These are phyloP conservation scores for Ganoderma leucocontextum DNA, from an alignment of 1,284 basidiomycete genomes.

Conservation along the genomic window DNA sequence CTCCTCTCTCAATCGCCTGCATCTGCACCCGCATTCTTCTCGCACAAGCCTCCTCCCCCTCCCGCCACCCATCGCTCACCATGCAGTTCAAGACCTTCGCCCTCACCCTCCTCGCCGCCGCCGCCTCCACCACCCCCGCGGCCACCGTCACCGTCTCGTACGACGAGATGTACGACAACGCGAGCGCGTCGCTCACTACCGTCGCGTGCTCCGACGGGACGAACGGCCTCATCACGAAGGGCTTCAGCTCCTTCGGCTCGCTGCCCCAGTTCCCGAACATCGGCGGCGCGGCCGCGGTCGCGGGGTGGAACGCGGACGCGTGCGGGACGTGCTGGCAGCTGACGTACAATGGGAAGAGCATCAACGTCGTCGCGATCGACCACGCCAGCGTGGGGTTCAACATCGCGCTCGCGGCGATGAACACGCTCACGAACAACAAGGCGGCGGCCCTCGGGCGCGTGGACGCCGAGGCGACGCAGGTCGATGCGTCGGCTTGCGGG, in stretches of 20 bases:
- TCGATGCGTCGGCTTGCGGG: slow-evolving; percentile 37
- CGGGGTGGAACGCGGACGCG: slow-evolving; percentile 49
- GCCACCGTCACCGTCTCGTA: slow-evolving; percentile 47
- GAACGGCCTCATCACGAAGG: slow-evolving; percentile 51
- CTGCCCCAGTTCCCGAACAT: slow-evolving; percentile 59
- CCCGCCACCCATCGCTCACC: slow-evolving; percentile 24
- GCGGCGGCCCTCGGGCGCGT: slow-evolving; percentile 37
- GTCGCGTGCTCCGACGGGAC: slow-evolving; percentile 60
- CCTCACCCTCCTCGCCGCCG: slow-evolving; percentile 35
- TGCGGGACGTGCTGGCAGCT: slow-evolving; percentile 60
- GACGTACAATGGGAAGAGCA: slow-evolving; percentile 47
- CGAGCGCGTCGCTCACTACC: slow-evolving; percentile 40
- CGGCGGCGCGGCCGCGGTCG: slow-evolving; percentile 53
- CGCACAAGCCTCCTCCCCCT: not conserved
- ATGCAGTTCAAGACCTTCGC: slow-evolving; percentile 33
- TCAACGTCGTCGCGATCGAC: slow-evolving; percentile 55
- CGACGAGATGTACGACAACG: slow-evolving; percentile 54
- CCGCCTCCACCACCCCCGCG: slow-evolving; percentile 35
- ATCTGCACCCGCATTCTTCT: not conserved
- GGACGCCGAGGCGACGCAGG: slow-evolving; percentile 34
- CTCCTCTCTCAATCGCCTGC: not conserved
- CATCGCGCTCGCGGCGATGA: slow-evolving; percentile 45
- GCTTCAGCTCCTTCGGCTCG: slow-evolving; percentile 54
- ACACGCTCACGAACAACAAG: slow-evolving; percentile 40
- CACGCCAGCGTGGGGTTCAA: slow-evolving; percentile 49